phyloP scores from a whole-genome alignment of 2,329 filamentous ascomycete genomes.

The Emmonsiellopsis sp. region DNA sequence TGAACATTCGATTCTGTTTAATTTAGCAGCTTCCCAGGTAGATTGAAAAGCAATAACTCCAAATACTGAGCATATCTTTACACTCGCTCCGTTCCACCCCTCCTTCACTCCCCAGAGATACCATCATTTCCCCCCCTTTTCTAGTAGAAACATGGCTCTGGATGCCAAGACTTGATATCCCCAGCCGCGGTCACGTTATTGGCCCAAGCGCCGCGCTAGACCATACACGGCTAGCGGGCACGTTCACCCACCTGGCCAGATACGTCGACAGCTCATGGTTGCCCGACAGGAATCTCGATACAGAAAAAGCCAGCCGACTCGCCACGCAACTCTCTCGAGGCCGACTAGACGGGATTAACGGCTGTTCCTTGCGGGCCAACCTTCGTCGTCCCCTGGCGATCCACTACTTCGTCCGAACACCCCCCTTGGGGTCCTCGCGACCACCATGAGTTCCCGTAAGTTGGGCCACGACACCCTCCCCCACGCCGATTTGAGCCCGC shows the following conservation, averaged over 20 bases:
- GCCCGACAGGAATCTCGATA: background rate
- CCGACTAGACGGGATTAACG: background rate
- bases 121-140: too few species aligned
- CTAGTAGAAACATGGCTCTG: background rate
- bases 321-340: too few species aligned
- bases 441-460: slow-evolving; percentile 51
- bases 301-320: background rate
- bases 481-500: slow-evolving; percentile 7
- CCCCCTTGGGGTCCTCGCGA: slow-evolving; percentile 40
- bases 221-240: background rate
- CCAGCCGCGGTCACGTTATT: background rate
- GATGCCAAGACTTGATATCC: background rate
- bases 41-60: too few species aligned
- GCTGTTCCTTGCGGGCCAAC: background rate
- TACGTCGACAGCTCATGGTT: background rate
- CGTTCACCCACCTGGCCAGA: slow-evolving; percentile 1
- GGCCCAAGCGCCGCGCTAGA: background rate
- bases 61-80: too few species aligned
- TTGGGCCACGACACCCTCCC: slow-evolving; percentile 18
- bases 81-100: too few species aligned
- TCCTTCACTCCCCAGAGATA: too few species aligned
- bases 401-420: slow-evolving; percentile 12
- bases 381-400: background rate
- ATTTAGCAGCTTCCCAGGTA: too few species aligned
- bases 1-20: too few species aligned